A percentile compares a stretch with the other conserved stretches of the same genome.
phyloP scores from a whole-genome alignment of 768 basidiomycete genomes.

The Chlorophyllum brunneum region DNA sequence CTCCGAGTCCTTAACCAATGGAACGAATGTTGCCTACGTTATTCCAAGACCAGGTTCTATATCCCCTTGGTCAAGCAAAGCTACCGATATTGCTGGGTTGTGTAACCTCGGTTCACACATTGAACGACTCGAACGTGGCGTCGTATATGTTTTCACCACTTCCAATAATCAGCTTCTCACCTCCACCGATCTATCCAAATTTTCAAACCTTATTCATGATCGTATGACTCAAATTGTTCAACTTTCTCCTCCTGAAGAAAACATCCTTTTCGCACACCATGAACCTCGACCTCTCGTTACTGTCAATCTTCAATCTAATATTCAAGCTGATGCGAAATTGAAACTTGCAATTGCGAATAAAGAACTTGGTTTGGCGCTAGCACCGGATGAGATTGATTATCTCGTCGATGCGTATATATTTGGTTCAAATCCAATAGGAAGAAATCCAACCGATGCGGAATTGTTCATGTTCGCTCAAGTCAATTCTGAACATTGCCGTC shows the following conservation, averaged over 20 bases:
- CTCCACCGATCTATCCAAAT: slow-evolving; percentile 42
- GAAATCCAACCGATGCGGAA: slow-evolving; percentile 95
- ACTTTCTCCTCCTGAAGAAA: slow-evolving; percentile 52
- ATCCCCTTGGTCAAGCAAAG: slow-evolving; percentile 99
- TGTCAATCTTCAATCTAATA: slow-evolving; percentile 50
- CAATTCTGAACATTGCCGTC: slow-evolving; percentile 99
- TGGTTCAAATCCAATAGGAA: slow-evolving; percentile 59
- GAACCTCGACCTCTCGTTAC: slow-evolving; percentile 65
- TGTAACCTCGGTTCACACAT: slow-evolving; percentile 76
- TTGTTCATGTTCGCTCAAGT: slow-evolving; percentile 99
- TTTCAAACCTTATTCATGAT: slow-evolving; percentile 81
- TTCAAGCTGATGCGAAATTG: slow-evolving; percentile 44
- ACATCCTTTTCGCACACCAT: slow-evolving; percentile 55
- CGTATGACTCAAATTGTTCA: slow-evolving; percentile 92
- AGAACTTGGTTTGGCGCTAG: slow-evolving; percentile 85
- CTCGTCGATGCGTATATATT: slow-evolving; percentile 84
- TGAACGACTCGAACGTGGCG: slow-evolving; percentile 83
- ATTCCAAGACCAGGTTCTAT: slow-evolving; percentile 86
- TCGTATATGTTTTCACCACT: slow-evolving; percentile 61
- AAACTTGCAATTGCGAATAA: slow-evolving; percentile 76
- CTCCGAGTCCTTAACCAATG: slow-evolving; percentile 27
- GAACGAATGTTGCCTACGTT: slow-evolving; percentile 58
- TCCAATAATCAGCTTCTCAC: slow-evolving; percentile 34
- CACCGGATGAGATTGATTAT: slow-evolving; percentile 87
- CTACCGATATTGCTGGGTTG: slow-evolving; percentile 88